These are phyloP conservation scores for Calvatia gigantea DNA, from an alignment of 768 basidiomycete species.

Conservation along the genomic window DNA sequence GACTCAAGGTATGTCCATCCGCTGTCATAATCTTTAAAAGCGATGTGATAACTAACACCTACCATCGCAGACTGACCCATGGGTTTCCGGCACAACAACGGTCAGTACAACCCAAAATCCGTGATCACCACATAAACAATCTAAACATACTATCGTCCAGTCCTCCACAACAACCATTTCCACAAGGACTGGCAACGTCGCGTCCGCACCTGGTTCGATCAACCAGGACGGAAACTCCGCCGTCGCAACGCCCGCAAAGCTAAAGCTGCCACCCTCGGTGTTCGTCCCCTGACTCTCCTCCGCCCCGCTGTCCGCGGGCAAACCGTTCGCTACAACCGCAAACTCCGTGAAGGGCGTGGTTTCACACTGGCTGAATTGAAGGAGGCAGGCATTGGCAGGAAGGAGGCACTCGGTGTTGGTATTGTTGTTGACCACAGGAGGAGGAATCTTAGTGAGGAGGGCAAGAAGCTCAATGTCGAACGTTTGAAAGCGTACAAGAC, in stretches of 20 bases:
- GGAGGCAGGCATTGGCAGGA: constrained; percentile 91
- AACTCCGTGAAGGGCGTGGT: constrained; percentile 93
- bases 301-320: constrained; percentile 96
- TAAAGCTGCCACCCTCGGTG: constrained; percentile 89
- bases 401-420: constrained; percentile 90
- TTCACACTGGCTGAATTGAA: constrained; percentile 95
- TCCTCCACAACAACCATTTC: constrained; percentile 93
- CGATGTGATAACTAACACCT: constrained; percentile 10
- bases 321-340: constrained; percentile 97
- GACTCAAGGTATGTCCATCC: constrained; percentile 36
- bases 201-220: constrained; percentile 98
- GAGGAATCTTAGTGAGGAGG: constrained; percentile 95
- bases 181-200: constrained; percentile 99
- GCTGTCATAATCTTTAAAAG: constrained; percentile 2
- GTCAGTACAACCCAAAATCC: constrained; percentile 32
- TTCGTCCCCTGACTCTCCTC: constrained; percentile 86
- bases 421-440: constrained; percentile 97
- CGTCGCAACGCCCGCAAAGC: constrained; percentile 88
- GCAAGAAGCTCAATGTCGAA: constrained; percentile 92
- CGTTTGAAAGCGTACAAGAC: constrained; percentile 91
- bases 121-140: constrained; percentile 10
- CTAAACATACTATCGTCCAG: constrained; percentile 30
- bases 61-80: constrained; percentile 46
- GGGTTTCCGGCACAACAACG: constrained; percentile 83
- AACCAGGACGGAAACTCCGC: constrained; percentile 96